These are phyloP conservation scores for Fallopia convolvulus DNA, from an alignment of 148 eudicot genomes.

Conservation along the genomic window DNA sequence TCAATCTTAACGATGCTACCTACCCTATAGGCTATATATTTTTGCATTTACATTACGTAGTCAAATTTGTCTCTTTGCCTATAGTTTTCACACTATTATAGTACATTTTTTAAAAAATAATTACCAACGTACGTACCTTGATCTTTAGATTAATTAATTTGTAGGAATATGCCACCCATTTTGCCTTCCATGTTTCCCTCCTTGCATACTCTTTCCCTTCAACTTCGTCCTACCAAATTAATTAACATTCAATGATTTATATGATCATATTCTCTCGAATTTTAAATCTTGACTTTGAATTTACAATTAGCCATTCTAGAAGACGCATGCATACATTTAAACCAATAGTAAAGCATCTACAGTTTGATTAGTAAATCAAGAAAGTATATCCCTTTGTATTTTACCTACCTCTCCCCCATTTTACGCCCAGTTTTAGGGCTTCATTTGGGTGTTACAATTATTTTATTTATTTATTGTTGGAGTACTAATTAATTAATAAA, in stretches of 20 bases:
- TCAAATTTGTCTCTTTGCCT: background rate
- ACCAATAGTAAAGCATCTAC: background rate
- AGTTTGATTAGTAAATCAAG: background rate
- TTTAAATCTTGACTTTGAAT: background rate
- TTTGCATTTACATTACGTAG: background rate
- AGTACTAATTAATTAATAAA: too few species aligned
- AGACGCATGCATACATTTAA: background rate
- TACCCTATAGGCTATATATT: background rate
- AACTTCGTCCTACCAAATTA: constrained; percentile 16
- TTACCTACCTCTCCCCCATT: constrained; percentile 7
- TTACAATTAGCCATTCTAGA: background rate
- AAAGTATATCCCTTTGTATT: background rate
- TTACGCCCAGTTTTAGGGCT: constrained; percentile 25
- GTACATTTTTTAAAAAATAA: background rate
- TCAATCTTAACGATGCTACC: background rate
- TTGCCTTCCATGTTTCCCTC: constrained; percentile 32
- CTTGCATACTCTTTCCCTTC: constrained; percentile 21
- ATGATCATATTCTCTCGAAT: too few species aligned
- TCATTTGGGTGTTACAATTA: constrained; percentile 10
- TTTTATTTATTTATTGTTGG: background rate
- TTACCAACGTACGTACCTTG: too few species aligned
- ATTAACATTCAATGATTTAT: background rate
- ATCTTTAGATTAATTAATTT: background rate
- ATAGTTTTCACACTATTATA: background rate
- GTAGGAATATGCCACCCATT: constrained; percentile 11